Percentiles rank a stretch among this genome's conserved stretches.
phyloP scores from a whole-genome alignment of 331 rosid genomes.

The Arachis monticola region DNA sequence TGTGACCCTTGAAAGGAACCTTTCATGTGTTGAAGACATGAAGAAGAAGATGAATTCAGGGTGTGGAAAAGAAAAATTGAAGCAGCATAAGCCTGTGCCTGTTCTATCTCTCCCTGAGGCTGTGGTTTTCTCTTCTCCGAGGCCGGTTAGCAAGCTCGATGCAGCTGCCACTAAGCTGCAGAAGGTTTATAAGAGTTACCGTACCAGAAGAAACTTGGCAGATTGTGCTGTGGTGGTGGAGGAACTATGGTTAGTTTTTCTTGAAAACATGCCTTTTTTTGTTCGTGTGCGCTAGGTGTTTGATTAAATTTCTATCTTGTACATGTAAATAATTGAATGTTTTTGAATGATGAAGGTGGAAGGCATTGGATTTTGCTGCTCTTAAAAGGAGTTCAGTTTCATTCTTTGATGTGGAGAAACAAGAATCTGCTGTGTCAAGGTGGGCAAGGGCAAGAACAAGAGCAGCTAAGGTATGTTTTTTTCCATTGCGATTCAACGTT shows the following conservation, averaged over 20 bases:
- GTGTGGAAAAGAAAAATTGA: constrained; percentile 20
- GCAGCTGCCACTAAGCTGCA: constrained; percentile 88
- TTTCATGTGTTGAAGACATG: constrained; percentile 43
- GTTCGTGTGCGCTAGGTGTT: neutral
- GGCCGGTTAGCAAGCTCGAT: constrained; percentile 78
- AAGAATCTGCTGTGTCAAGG: constrained; percentile 77
- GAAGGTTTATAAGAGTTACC: constrained; percentile 88
- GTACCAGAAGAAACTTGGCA: constrained; percentile 90
- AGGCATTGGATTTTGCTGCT: constrained; percentile 76
- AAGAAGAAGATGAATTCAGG: constrained; percentile 29
- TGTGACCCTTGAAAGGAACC: constrained; percentile 52
- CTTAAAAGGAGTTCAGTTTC: constrained; percentile 80
- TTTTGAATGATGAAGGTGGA: constrained; percentile 72
- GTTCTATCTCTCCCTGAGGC: constrained; percentile 69
- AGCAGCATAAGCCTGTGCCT: constrained; percentile 58
- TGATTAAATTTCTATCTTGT: neutral
- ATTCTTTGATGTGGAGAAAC: constrained; percentile 70
- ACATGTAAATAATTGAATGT: constrained; percentile 24
- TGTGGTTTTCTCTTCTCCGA: constrained; percentile 64
- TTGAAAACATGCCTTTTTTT: no score
- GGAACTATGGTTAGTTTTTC: constrained; percentile 77
- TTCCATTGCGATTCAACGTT: constrained; percentile 22
- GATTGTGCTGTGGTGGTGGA: constrained; percentile 96
- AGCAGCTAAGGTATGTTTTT: constrained; percentile 76
- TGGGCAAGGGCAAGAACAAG: constrained; percentile 95